Percentiles rank a stretch among this genome's conserved stretches.
phyloP scores from a whole-genome alignment of 23 red algal species.

The Cyanidioschyzon merolae region DNA sequence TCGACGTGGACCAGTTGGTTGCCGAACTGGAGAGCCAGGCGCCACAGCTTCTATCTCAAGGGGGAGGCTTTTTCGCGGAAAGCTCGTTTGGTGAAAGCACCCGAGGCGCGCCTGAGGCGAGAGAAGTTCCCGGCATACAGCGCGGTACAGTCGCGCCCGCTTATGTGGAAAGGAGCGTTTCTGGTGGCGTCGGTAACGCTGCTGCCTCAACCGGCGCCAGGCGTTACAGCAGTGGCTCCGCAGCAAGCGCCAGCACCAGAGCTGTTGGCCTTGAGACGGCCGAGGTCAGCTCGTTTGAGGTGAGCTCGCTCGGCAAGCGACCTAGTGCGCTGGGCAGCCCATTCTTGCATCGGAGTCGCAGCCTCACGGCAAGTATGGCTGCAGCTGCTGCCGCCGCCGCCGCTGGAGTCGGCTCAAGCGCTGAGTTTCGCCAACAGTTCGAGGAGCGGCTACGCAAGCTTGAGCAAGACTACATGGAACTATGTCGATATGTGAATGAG shows the following conservation, averaged over 20 bases:
- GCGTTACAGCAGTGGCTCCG: neutral
- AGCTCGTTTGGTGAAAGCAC: neutral
- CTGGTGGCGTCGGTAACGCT: neutral
- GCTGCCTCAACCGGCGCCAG: neutral
- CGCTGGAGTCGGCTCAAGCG: neutral
- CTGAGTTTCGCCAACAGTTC: neutral
- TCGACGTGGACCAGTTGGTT: conserved; percentile 8
- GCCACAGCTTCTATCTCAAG: neutral
- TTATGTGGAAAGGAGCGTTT: neutral
- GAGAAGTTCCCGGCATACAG: neutral
- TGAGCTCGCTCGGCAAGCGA: neutral
- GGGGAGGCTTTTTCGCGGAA: neutral
- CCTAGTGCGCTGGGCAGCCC: neutral
- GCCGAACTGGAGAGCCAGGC: neutral
- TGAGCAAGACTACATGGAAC: conserved; percentile 2
- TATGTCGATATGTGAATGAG: neutral
- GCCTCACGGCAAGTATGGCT: neutral
- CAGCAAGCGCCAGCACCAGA: neutral
- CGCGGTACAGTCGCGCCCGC: neutral
- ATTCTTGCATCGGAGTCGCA: neutral
- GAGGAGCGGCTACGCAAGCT: conserved; percentile 7
- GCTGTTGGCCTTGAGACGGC: too few species aligned
- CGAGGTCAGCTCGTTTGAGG: neutral
- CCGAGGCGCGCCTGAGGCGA: neutral
- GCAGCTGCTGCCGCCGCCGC: neutral